Evolutionary conservation across 352 stramenopile genomes (phyloP), one percentile per base, ranked within the genome.

Genomic region (Phytopythium kandeliae): DNA sequence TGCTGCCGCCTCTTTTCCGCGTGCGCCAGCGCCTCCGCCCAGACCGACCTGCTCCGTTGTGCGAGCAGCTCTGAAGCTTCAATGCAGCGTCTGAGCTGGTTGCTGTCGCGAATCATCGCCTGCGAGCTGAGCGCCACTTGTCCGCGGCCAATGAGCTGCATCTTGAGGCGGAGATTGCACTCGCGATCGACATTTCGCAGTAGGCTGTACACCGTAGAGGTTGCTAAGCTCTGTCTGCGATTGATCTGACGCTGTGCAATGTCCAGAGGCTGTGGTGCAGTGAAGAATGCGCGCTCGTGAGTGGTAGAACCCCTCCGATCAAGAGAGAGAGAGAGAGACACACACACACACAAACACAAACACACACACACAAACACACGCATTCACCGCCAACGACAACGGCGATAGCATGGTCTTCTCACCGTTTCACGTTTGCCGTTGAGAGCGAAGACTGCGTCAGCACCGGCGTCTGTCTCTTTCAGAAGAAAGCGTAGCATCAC

Each of bases 401-500:
- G n/a, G n/a, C n/a, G n/a, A n/a, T n/a, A 10, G 28, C 28, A 31
- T 31, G 4, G 28, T 31, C 28, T n/a, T 33, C 36, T 41, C 58
- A 84, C 75, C 53, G 64, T 88, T 35, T 86, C 62, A 6, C 59
- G 65, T 51, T 85, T 86, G 55, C 58, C 67, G 55, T 89, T 91
- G 35, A 78, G 63, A 3, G 60, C 49, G 8, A 70, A 63, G 10
- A 78, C 51, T 12, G 77, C 77, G 34, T 67, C 62, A 2, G 70
- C 65, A 4, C 54, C 56, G 11, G 80, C 80, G 36, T 86, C 75
- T 0, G 73, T 88, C 43, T 81, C 62, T 19, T 71, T 74, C 25
- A 91, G 57, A 2, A 91, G 55, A 41, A 58, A 86, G 30, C 80
- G 77, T 2, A 89, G 57, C 10, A 86, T 44, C 35, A 72, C 51